Base-by-base conservation (phyloP, 2,329 filamentous ascomycete genomes). In the Botrytis byssoidea region DNA sequence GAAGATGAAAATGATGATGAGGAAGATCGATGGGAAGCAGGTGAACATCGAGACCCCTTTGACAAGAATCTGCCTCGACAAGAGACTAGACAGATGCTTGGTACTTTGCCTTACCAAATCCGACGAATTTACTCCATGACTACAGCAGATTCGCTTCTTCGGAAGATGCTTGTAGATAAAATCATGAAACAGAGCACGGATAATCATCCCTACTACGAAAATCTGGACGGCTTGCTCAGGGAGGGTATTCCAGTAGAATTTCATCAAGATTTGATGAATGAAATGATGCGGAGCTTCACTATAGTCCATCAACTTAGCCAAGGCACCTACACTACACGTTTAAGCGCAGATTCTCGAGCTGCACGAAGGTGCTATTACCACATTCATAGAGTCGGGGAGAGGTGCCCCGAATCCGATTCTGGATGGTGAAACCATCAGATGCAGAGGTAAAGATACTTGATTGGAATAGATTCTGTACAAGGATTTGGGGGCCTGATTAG, bases 321-420 rank as follows among this genome's bases (percentile, higher is more conserved):
- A 9, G 6, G 1, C 10, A 25, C 18, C 1, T 44, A 4, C 12
- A 6, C 2, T 4, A 1, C 0, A 3, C 29, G 55, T 59, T 6
- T 20, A 0, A 20, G 55, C 1, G 64, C 10, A 14, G 12, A 25
- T 37, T 1, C 1, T 8, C 44, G 32, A 5, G 2, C 29, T 14
- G 1, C 0, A 48, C 1, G 35, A 1, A 51, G 25, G 10, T 66
- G 32, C 1, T 0, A 10, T 22, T 66, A 51, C 3, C 64, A 67
- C 22, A n/a, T 51, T 8, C 64, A 67, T 51, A 51, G 35, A n/a
- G 18, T 12, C 7, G 44, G 32, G 22, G 20, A 46, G 16, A 12
- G 44, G n/a, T 22, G 12, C 29, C 9, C 46, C 46, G 10, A 14
- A 51, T 51, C 48, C 40, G 40, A 40, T 40, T 14, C 48, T 51